Conservation (phyloP, 306 rosid species). For the Quercus glauca region DNA sequence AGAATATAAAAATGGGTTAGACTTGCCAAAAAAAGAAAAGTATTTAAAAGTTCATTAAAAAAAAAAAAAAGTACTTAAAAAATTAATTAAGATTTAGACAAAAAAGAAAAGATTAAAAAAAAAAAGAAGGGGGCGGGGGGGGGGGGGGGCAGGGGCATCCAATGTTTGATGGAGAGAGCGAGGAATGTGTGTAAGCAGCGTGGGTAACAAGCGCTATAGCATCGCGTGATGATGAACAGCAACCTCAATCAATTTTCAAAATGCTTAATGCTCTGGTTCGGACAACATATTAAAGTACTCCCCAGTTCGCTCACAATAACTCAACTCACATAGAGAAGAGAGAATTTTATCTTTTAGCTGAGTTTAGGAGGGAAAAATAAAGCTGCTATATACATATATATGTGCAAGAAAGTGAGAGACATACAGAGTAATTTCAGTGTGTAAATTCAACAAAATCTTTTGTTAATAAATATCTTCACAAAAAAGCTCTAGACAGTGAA, state of each 20-base stretch:
- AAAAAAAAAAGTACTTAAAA: too few species aligned
- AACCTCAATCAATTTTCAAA: conserved; percentile 15
- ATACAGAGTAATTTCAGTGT: not conserved
- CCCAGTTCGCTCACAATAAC: not conserved
- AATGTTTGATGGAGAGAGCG: not conserved
- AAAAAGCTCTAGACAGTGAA: not conserved
- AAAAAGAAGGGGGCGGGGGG: too few species aligned
- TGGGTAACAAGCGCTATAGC: conserved; percentile 4
- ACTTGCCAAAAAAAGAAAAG: too few species aligned
- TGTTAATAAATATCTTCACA: not conserved
- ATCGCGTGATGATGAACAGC: conserved; percentile 21
- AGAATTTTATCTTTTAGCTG: not conserved
- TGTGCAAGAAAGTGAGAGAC: not conserved
- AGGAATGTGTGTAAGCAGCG: not conserved
- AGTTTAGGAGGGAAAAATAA: conserved; percentile 29
- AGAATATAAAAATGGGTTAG: too few species aligned
- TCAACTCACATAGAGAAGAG: conserved; percentile 14
- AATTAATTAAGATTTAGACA: too few species aligned
- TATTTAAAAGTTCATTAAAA: too few species aligned
- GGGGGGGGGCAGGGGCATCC: not conserved
- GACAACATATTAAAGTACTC: conserved; percentile 26
- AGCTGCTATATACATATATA: not conserved
- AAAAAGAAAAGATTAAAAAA: not conserved
- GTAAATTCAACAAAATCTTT: not conserved
- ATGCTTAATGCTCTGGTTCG: conserved; percentile 25